Evolutionary conservation across 1,139 yeast species (phyloP).

Genomic region (Hemisphaericaspora subhashii): DNA sequence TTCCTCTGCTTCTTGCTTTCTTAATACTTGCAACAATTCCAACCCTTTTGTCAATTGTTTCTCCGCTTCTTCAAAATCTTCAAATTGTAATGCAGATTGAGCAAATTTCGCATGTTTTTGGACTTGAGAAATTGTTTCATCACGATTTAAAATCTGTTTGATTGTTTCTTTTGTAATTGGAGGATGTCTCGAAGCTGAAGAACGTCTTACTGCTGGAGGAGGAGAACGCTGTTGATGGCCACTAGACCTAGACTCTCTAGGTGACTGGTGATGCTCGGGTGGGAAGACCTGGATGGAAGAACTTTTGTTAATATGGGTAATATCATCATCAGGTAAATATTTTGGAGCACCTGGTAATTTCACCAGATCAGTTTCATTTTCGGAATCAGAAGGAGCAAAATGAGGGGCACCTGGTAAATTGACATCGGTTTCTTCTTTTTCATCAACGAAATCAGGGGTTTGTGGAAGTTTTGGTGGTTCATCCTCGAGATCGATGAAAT

Average conservation of each 20-base stretch:
- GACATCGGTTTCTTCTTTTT: slow-evolving; percentile 10
- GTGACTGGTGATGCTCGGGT: slow-evolving; percentile 18
- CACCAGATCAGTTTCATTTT: slow-evolving; percentile 21
- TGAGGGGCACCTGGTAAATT: slow-evolving; percentile 34
- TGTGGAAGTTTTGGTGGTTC: slow-evolving; percentile 10
- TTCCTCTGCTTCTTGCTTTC: slow-evolving; percentile 12
- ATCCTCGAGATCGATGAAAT: slow-evolving; percentile 14
- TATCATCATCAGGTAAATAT: slow-evolving; percentile 43
- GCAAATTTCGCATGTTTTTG: slow-evolving; percentile 92
- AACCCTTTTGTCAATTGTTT: slow-evolving; percentile 70
- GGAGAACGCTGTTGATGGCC: slow-evolving; percentile 5
- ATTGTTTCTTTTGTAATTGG: slow-evolving; percentile 47
- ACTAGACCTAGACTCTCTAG: too few species aligned
- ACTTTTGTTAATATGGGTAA: slow-evolving; percentile 36
- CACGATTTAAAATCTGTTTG: slow-evolving; percentile 50
- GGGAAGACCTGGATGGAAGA: slow-evolving; percentile 41
- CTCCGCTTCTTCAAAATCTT: slow-evolving; percentile 80
- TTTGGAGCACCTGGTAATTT: slow-evolving; percentile 46
- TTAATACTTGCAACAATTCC: slow-evolving; percentile 23
- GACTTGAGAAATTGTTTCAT: slow-evolving; percentile 63
- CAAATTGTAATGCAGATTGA: slow-evolving; percentile 89
- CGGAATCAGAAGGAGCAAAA: slow-evolving; percentile 29
- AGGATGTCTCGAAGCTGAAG: slow-evolving; percentile 4
- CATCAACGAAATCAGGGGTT: slow-evolving; percentile 14
- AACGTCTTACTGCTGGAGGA: slow-evolving; percentile 7